Evolutionary conservation across 257 asterid species (phyloP).

Genomic region (Anisodus acutangulus): DNA sequence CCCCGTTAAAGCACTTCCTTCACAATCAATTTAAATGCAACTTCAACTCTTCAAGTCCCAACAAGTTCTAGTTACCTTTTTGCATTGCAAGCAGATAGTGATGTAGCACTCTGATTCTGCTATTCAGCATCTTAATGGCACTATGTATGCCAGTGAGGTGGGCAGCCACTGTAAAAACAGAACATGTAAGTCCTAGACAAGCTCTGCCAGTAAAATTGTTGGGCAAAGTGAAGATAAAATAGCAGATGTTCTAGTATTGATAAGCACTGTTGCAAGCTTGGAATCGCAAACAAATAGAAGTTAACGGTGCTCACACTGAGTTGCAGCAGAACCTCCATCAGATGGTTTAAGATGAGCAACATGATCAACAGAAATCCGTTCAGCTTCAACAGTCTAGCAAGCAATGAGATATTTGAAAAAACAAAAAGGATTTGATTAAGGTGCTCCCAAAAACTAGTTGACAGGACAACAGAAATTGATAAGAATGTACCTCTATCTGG

Average conservation of each 20-base stretch:
- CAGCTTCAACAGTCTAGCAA: slow-evolving; percentile 97
- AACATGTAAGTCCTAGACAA: slow-evolving; percentile 1
- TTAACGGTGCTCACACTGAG: slow-evolving; percentile 66
- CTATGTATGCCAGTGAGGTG: slow-evolving; percentile 97
- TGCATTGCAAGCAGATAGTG: slow-evolving; percentile 91
- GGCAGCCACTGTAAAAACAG: slow-evolving; percentile 76
- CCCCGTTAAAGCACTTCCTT: neutral
- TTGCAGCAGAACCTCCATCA: slow-evolving; percentile 98
- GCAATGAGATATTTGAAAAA: slow-evolving; percentile 20
- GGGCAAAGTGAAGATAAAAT: neutral
- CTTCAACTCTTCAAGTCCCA: neutral
- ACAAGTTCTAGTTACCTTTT: slow-evolving; percentile 58
- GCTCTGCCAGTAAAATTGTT: neutral
- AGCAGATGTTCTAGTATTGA: slow-evolving; percentile 10
- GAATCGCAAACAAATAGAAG: neutral
- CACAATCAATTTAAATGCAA: slow-evolving; percentile 8
- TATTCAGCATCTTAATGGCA: slow-evolving; percentile 94
- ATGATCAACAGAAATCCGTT: slow-evolving; percentile 95
- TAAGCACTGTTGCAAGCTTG: slow-evolving; percentile 25
- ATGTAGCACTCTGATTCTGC: slow-evolving; percentile 85
- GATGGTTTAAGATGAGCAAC: slow-evolving; percentile 98
- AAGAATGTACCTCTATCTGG: slow-evolving; percentile 77
- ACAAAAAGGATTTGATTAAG: slow-evolving; percentile 15
- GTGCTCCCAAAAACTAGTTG: slow-evolving; percentile 27
- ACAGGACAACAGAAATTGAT: neutral